These are phyloP conservation scores for Trichoderma reesei DNA, from an alignment of 495 filamentous ascomycete genomes.

Conservation along the genomic window DNA sequence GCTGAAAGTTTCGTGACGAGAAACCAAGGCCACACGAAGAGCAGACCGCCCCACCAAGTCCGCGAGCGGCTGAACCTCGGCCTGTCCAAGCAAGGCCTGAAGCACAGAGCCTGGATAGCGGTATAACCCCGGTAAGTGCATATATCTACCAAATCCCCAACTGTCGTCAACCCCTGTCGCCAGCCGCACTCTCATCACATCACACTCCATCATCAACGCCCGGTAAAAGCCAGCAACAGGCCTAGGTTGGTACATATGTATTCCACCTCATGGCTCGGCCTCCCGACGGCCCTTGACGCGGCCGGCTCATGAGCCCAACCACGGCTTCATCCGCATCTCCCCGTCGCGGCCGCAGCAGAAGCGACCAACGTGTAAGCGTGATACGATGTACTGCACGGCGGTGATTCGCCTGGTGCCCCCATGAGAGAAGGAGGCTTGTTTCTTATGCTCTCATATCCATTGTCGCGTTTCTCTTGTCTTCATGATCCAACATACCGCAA, in stretches of 20 bases:
- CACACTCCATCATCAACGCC: background rate
- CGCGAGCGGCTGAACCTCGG: background rate
- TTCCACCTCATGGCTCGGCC: constrained; percentile 2
- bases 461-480: background rate
- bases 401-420: background rate
- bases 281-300: background rate
- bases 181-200: background rate
- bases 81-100: background rate
- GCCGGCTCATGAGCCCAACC: background rate
- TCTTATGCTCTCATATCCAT: background rate
- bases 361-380: constrained; percentile 4
- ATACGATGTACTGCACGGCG: background rate
- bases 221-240: background rate
- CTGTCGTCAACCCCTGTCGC: background rate
- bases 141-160: background rate
- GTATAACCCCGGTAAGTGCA: background rate
- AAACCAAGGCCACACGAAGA: background rate
- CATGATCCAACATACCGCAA: background rate
- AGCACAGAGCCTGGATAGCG: background rate
- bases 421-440: background rate
- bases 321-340: constrained; percentile 6
- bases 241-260: background rate
- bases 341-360: background rate
- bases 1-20: constrained; percentile 7
- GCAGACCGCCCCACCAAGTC: constrained; percentile 1